Evolutionary conservation across 345 rosid species (phyloP).

Genomic region (Gossypium herbaceum): DNA sequence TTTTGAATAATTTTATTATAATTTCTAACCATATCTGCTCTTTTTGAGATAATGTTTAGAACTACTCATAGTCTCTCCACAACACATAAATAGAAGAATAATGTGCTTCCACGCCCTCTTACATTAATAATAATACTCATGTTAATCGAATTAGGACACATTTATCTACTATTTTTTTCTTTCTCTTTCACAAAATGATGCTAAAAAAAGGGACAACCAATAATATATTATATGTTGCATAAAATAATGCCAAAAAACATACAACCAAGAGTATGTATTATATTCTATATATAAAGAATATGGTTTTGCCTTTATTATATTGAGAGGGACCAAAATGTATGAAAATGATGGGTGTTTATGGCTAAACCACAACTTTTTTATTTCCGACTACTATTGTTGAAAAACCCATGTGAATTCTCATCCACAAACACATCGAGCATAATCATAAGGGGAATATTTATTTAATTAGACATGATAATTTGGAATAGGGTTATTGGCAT

Average conservation of each 20-base stretch:
- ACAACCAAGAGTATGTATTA: not conserved
- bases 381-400: not conserved
- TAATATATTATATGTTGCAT: not conserved
- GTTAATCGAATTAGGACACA: no score
- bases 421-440: not conserved
- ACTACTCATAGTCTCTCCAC: no score
- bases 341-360: not conserved
- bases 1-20: no score
- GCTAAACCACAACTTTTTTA: not conserved
- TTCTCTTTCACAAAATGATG: not conserved
- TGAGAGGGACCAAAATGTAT: not conserved
- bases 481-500: not conserved
- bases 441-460: not conserved
- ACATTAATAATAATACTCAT: fast-evolving
- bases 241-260: not conserved
- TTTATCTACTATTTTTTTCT: not conserved
- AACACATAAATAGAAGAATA: no score
- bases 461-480: not conserved
- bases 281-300: no score
- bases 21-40: fast-evolving
- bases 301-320: not conserved
- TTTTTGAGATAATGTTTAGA: no score
- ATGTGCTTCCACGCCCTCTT: no score
- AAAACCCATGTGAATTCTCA: not conserved
- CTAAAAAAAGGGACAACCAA: not conserved